phyloP scores from a whole-genome alignment of 768 basidiomycete genomes.

The Tylopilus rubrobrunneus region DNA sequence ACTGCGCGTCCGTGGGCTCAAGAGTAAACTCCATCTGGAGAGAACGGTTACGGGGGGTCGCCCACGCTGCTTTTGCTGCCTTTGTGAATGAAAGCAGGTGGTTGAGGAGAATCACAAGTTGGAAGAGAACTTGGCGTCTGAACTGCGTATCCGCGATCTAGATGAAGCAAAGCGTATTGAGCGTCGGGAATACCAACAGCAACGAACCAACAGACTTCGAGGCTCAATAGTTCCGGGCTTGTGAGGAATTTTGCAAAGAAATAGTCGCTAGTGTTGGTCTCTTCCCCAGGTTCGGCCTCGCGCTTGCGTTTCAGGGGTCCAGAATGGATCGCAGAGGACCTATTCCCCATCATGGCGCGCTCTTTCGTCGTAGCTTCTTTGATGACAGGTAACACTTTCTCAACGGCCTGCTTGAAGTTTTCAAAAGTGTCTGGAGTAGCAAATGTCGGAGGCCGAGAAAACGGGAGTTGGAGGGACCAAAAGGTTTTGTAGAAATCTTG shows the following conservation, averaged over 20 bases:
- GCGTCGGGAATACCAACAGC: not conserved
- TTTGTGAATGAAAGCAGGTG: conserved; percentile 77
- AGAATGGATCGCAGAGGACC: conserved; percentile 38
- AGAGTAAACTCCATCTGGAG: conserved; percentile 83
- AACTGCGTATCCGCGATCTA: conserved; percentile 90
- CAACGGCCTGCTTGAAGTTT: conserved; percentile 67
- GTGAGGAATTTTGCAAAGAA: conserved; percentile 95
- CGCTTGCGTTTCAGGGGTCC: conserved; percentile 60
- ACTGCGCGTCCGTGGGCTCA: conserved; percentile 61
- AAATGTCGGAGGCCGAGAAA: conserved; percentile 78
- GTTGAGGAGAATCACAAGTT: conserved; percentile 72
- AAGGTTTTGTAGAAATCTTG: conserved; percentile 82
- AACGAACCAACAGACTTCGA: conserved; percentile 57
- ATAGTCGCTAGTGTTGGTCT: conserved; percentile 57
- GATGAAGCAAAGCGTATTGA: conserved; percentile 10
- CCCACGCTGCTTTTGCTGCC: conserved; percentile 56
- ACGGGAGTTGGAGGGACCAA: conserved; percentile 84
- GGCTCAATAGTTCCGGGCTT: conserved; percentile 78
- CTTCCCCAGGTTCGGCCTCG: conserved; percentile 54
- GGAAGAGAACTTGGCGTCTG: conserved; percentile 89
- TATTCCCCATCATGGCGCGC: conserved; percentile 81
- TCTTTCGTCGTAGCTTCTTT: conserved; percentile 87
- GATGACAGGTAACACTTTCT: conserved; percentile 72
- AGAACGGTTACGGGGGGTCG: conserved; percentile 65
- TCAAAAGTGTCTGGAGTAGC: conserved; percentile 50